These are phyloP conservation scores for Candida morakotiae DNA, from an alignment of 805 yeast species.

Conservation along the genomic window DNA sequence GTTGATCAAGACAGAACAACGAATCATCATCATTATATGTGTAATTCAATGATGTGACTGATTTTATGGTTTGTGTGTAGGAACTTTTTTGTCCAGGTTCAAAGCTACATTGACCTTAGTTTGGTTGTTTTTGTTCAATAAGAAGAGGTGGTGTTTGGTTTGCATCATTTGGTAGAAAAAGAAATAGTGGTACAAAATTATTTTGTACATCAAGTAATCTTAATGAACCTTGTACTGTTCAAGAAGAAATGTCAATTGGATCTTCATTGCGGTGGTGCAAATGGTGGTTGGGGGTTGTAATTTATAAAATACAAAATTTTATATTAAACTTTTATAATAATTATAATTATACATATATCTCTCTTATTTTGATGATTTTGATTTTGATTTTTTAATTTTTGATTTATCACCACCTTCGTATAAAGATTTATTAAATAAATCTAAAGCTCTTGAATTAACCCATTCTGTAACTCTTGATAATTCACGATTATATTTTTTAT, in stretches of 20 bases:
- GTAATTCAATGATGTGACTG: too few relatives aligned
- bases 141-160: constrained; percentile 91
- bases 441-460: constrained; percentile 59
- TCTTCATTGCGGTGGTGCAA: constrained; percentile 86
- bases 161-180: constrained; percentile 76
- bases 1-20: too few relatives aligned
- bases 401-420: constrained; percentile 51
- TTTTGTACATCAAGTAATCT: constrained; percentile 89
- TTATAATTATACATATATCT: neutral
- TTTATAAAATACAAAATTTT: too few relatives aligned
- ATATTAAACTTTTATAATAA: too few relatives aligned
- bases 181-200: constrained; percentile 79
- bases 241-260: constrained; percentile 94
- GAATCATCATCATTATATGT: too few relatives aligned
- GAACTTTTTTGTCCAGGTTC: too few relatives aligned
- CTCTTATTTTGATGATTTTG: constrained; percentile 10
- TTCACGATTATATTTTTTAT: constrained; percentile 36
- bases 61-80: too few relatives aligned
- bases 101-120: too few relatives aligned
- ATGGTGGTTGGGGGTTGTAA: constrained; percentile 97
- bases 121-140: too few relatives aligned
- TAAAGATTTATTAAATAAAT: constrained; percentile 46
- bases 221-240: constrained; percentile 88
- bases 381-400: constrained; percentile 16
- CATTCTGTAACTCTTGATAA: constrained; percentile 50